phyloP scores from a whole-genome alignment of 331 rosid species.

The Spiraea crenata region DNA sequence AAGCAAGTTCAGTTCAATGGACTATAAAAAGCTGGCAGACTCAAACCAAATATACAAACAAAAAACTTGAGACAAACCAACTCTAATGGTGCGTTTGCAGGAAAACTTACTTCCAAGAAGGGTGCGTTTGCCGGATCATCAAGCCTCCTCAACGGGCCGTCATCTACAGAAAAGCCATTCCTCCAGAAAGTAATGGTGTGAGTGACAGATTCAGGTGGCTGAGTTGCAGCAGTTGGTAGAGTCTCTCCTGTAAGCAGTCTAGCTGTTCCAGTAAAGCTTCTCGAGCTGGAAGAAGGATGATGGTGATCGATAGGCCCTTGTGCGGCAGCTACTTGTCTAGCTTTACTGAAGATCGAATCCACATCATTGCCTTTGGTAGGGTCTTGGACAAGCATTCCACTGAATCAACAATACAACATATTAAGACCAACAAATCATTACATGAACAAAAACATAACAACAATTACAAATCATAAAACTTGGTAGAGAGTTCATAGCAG shows the following conservation, averaged over 20 bases:
- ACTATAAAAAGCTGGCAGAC: background rate
- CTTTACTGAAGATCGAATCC: constrained; percentile 67
- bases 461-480: background rate
- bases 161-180: constrained; percentile 78
- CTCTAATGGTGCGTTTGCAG: constrained; percentile 6
- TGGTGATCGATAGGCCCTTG: constrained; percentile 42
- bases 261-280: constrained; percentile 68
- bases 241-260: constrained; percentile 86
- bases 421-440: background rate
- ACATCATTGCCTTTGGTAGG: constrained; percentile 56
- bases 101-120: constrained; percentile 67
- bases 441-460: background rate
- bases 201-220: constrained; percentile 39
- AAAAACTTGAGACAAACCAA: background rate
- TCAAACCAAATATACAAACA: constrained; percentile 5
- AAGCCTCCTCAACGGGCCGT: constrained; percentile 67
- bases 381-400: constrained; percentile 95
- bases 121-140: constrained; percentile 85
- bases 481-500: background rate
- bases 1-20: background rate
- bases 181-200: constrained; percentile 81
- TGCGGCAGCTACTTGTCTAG: constrained; percentile 52
- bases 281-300: constrained; percentile 52
- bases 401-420: constrained; percentile 31
- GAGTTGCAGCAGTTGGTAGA: constrained; percentile 52